phyloP scores from a whole-genome alignment of 306 rosid genomes.

The Oemleria cerasiformis region DNA sequence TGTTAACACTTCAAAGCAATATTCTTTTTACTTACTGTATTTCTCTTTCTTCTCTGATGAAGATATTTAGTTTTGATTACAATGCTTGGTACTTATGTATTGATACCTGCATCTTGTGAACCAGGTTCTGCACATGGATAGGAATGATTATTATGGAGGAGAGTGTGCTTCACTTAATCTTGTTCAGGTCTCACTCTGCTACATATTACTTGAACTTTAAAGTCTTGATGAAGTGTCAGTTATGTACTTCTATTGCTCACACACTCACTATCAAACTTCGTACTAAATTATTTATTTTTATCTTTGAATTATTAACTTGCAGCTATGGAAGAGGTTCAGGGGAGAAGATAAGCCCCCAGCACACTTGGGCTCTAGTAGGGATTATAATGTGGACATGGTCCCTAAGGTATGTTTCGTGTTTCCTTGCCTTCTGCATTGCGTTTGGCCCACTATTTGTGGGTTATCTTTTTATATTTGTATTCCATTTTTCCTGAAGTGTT shows the following conservation, averaged over 20 bases:
- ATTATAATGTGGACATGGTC: constrained; percentile 91
- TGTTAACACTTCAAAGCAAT: background rate
- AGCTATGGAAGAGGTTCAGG: constrained; percentile 96
- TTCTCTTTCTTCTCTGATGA: background rate
- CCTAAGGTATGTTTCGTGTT: constrained; percentile 62
- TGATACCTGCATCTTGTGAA: constrained; percentile 12
- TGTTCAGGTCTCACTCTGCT: constrained; percentile 51
- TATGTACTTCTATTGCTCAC: background rate
- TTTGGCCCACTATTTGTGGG: background rate
- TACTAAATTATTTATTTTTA: background rate
- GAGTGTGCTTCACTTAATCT: constrained; percentile 93
- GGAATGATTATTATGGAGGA: constrained; percentile 96
- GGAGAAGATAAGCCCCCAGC: constrained; percentile 83
- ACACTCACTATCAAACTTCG: background rate
- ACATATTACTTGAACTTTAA: background rate
- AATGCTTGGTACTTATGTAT: background rate
- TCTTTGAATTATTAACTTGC: constrained; percentile 21
- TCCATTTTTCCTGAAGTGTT: background rate
- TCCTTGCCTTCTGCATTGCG: constrained; percentile 3
- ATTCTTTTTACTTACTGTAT: background rate
- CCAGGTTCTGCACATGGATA: constrained; percentile 95
- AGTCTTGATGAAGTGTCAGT: background rate
- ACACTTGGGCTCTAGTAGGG: constrained; percentile 90
- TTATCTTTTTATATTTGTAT: background rate
- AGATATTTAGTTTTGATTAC: background rate